Evolutionary conservation across 768 basidiomycete species (phyloP).

Genomic region (Tylopilus intermedius): DNA sequence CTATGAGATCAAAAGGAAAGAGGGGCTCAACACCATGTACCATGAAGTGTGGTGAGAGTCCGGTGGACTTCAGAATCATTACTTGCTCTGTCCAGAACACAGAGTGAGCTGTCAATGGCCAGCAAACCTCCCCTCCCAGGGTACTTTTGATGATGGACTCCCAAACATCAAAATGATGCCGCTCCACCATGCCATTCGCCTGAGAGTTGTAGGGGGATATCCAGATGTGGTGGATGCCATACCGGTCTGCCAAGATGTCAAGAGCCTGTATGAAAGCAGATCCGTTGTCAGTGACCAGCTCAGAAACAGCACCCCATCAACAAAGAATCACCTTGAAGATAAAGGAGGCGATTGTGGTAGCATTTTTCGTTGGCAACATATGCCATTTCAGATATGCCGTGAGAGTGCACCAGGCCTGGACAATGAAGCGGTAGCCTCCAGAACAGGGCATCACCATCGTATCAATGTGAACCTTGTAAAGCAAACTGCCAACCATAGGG

Average conservation of each 20-base stretch:
- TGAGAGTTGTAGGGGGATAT: neutral
- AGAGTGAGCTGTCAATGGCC: neutral
- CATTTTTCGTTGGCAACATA: too few species aligned
- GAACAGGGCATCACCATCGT: neutral
- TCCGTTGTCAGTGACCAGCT: too few species aligned
- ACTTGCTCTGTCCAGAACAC: neutral
- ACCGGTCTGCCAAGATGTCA: too few species aligned
- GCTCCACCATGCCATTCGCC: neutral
- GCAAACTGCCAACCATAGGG: too few species aligned
- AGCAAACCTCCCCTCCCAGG: too few species aligned
- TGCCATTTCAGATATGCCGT: neutral
- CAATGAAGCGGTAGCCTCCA: neutral
- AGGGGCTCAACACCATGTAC: slow-evolving; percentile 26
- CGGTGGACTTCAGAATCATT: neutral
- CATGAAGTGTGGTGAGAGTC: neutral
- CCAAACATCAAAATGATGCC: neutral
- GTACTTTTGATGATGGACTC: neutral
- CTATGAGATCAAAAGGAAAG: slow-evolving; percentile 26
- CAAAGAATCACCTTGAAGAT: too few species aligned
- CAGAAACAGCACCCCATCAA: too few species aligned
- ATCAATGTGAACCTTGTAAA: too few species aligned
- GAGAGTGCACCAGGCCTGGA: neutral
- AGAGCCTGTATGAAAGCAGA: too few species aligned
- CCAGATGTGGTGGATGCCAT: too few species aligned
- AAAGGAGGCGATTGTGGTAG: too few species aligned